A percentile compares a stretch with the other conserved stretches of the same genome.
Evolutionary conservation across 805 yeast species (phyloP).

Genomic region (Candida oleophila): DNA sequence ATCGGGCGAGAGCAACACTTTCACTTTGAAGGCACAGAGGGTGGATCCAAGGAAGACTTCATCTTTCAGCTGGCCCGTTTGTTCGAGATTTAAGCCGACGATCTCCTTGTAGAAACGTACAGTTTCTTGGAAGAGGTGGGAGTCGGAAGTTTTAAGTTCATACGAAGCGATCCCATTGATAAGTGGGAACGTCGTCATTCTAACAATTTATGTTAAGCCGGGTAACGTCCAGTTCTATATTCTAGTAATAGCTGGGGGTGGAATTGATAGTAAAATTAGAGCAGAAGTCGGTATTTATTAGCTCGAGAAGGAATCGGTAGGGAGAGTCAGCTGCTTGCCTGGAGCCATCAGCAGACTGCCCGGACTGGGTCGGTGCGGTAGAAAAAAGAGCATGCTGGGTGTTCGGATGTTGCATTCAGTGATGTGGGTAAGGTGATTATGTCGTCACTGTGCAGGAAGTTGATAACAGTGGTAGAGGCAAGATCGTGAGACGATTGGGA

Average conservation of each 20-base stretch:
- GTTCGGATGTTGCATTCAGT: background rate
- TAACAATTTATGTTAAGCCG: too few relatives aligned
- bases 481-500: background rate
- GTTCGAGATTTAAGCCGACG: conserved; percentile 27
- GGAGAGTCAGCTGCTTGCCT: background rate
- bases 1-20: conserved; percentile 15
- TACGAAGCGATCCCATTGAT: conserved; percentile 57
- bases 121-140: conserved; percentile 43
- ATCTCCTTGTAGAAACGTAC: conserved; percentile 56
- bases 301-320: background rate
- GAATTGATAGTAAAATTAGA: too few relatives aligned
- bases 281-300: too few relatives aligned
- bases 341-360: background rate
- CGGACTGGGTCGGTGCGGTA: background rate
- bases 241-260: too few relatives aligned
- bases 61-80: conserved; percentile 14
- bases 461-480: background rate
- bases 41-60: conserved; percentile 21
- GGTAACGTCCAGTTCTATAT: too few relatives aligned
- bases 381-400: background rate
- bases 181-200: conserved; percentile 3
- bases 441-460: background rate
- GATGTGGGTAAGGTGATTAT: background rate
- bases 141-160: conserved; percentile 51
- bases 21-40: conserved; percentile 20